Conservation (phyloP, 306 rosid species). For the Vigna mungo region DNA sequence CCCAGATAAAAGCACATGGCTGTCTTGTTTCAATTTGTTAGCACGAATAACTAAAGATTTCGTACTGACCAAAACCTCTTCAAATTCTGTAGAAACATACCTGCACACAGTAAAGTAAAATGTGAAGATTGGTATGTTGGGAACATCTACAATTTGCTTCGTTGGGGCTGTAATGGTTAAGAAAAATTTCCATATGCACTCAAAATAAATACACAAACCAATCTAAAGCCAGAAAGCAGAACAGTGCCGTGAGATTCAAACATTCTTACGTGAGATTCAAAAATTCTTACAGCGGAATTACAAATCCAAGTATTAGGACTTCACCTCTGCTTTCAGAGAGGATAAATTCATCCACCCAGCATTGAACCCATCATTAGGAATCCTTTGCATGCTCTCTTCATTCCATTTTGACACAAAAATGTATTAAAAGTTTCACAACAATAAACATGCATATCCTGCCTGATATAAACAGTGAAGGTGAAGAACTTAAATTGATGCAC, state of each 20-base stretch:
- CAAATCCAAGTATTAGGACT: not conserved
- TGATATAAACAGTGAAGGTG: not conserved
- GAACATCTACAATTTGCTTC: constrained; percentile 1
- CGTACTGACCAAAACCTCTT: constrained; percentile 58
- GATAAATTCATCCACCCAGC: not conserved
- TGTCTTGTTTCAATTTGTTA: constrained; percentile 57
- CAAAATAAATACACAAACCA: not conserved
- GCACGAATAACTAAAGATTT: constrained; percentile 58
- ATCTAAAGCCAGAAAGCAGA: constrained; percentile 11
- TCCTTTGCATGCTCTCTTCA: not conserved
- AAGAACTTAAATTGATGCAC: not conserved
- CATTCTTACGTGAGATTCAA: not conserved
- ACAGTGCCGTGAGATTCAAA: not conserved
- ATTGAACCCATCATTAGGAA: not conserved
- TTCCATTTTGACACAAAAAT: constrained; percentile 6
- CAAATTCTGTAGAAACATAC: constrained; percentile 54
- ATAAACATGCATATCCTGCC: not conserved
- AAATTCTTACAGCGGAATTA: not conserved
- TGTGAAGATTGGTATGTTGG: constrained; percentile 27
- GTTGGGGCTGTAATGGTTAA: not conserved
- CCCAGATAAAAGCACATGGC: constrained; percentile 57
- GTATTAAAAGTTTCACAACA: not conserved
- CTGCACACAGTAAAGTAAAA: constrained; percentile 55
- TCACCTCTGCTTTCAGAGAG: not conserved
- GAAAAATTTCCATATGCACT: not conserved